phyloP scores from a whole-genome alignment of 2,329 filamentous ascomycete genomes.

The Exophiala lecanii-corni region DNA sequence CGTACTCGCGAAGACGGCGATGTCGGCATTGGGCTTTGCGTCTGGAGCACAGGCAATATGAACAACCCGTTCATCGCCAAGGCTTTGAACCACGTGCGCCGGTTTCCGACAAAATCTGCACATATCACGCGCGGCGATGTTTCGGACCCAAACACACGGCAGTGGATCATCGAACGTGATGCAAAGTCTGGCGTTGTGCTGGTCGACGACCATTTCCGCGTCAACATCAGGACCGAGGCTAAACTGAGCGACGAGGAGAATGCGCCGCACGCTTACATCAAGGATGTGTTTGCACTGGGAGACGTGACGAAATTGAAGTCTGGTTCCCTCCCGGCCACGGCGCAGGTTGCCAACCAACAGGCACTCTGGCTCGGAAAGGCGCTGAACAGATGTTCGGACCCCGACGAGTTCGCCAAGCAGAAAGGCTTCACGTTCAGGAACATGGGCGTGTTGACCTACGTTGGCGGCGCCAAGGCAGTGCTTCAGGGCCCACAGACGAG shows the following conservation, averaged over 20 bases:
- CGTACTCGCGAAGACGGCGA: constrained; percentile 55
- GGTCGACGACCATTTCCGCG: constrained; percentile 52
- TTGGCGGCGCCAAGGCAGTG: constrained; percentile 54
- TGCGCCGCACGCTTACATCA: constrained; percentile 40
- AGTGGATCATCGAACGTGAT: constrained; percentile 50
- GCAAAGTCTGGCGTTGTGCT: constrained; percentile 46
- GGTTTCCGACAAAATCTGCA: constrained; percentile 33
- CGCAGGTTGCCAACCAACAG: constrained; percentile 56
- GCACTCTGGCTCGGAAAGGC: constrained; percentile 53
- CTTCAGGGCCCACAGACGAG: constrained; percentile 45
- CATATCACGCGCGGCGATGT: constrained; percentile 25
- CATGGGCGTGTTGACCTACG: constrained; percentile 56
- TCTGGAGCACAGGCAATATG: constrained; percentile 57
- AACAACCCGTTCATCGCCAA: constrained; percentile 51
- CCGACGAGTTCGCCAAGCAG: constrained; percentile 12
- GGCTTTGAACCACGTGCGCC: constrained; percentile 35
- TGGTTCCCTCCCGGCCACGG: constrained; percentile 52
- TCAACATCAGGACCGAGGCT: constrained; percentile 45
- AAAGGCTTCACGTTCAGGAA: constrained; percentile 52
- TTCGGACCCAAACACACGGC: constrained; percentile 16
- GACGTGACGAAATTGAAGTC: constrained; percentile 52
- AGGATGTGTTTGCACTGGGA: constrained; percentile 53
- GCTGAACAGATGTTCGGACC: constrained; percentile 43
- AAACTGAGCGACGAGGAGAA: constrained; percentile 5
- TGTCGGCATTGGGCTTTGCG: constrained; percentile 55